These are phyloP conservation scores for Trichophyton benhamiae DNA, from an alignment of 2,329 filamentous ascomycete species.

Conservation along the genomic window DNA sequence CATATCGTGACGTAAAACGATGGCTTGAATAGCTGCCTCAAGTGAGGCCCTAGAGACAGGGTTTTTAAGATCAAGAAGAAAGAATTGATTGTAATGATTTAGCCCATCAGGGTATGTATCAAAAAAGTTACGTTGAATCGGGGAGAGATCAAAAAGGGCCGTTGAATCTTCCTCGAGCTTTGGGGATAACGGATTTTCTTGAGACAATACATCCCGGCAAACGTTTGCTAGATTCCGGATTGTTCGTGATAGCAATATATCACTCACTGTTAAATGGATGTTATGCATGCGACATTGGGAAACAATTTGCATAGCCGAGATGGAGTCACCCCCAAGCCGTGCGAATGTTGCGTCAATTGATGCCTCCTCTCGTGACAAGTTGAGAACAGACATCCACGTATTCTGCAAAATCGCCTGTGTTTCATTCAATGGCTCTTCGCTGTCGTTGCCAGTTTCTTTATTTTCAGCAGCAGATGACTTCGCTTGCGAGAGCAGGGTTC, in stretches of 20 bases:
- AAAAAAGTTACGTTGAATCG: slow-evolving; percentile 30
- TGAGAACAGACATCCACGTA: slow-evolving; percentile 7
- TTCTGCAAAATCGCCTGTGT: slow-evolving; percentile 3
- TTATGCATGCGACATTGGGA: slow-evolving; percentile 41
- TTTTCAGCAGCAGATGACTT: neutral
- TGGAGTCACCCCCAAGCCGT: slow-evolving; percentile 45
- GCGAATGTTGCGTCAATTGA: slow-evolving; percentile 32
- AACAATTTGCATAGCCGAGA: slow-evolving; percentile 48
- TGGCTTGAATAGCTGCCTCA: slow-evolving; percentile 5
- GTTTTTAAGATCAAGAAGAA: slow-evolving; percentile 6
- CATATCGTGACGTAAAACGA: slow-evolving; percentile 13
- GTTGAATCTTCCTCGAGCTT: slow-evolving; percentile 2
- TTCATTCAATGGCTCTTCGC: neutral
- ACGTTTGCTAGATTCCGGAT: neutral
- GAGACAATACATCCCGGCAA: neutral
- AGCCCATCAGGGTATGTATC: slow-evolving; percentile 10
- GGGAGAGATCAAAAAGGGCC: slow-evolving; percentile 23
- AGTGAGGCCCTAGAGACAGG: neutral
- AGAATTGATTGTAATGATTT: slow-evolving; percentile 15
- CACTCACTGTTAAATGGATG: slow-evolving; percentile 38
- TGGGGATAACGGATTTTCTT: neutral
- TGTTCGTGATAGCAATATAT: neutral
- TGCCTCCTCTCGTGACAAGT: slow-evolving; percentile 1
- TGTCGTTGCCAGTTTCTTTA: neutral
- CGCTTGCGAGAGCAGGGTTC: neutral